Percentiles rank a stretch among this genome's conserved stretches.
These are phyloP conservation scores for Thielaviopsis populi DNA, from an alignment of 2,329 filamentous ascomycete species.

Conservation along the genomic window DNA sequence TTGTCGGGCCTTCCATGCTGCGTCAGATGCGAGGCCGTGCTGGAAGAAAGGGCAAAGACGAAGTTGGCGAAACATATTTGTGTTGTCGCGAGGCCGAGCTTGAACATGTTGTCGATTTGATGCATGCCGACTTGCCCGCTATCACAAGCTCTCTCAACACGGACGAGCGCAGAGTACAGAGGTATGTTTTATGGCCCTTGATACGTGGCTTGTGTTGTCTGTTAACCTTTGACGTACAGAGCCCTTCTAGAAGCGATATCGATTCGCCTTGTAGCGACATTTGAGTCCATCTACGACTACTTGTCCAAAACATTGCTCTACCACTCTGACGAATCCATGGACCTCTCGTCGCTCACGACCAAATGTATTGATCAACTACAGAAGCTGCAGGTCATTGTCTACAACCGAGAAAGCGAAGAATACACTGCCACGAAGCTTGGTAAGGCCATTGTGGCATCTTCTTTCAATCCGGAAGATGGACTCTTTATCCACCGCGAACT, in stretches of 20 bases:
- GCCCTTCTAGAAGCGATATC: conserved; percentile 58
- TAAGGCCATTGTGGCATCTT: conserved; percentile 55
- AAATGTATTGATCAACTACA: conserved; percentile 44
- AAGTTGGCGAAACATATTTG: conserved; percentile 61
- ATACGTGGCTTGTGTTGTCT: conserved; percentile 4
- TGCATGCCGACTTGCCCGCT: conserved; percentile 56
- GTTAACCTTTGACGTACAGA: conserved; percentile 26
- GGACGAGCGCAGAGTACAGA: conserved; percentile 52
- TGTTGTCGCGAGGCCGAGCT: conserved; percentile 56
- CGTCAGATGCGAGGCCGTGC: conserved; percentile 69
- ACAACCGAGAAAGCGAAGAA: conserved; percentile 26
- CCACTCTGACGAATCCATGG: conserved; percentile 35
- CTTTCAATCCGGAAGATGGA: conserved; percentile 59
- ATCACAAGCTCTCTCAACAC: conserved; percentile 54
- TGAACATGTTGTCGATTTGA: conserved; percentile 52
- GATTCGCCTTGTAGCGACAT: conserved; percentile 50
- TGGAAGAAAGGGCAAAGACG: conserved; percentile 64
- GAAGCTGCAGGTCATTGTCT: conserved; percentile 38
- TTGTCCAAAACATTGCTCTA: conserved; percentile 52
- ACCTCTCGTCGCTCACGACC: conserved; percentile 40
- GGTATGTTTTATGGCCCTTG: conserved; percentile 26
- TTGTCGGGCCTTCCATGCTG: conserved; percentile 66
- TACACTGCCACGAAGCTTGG: conserved; percentile 52
- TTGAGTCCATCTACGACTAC: conserved; percentile 51
- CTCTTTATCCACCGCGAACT: conserved; percentile 58